Percentiles rank a stretch among this genome's conserved stretches.
Conservation (phyloP, 176 grass and related monocot genomes). For the Aegilops longissima region DNA sequence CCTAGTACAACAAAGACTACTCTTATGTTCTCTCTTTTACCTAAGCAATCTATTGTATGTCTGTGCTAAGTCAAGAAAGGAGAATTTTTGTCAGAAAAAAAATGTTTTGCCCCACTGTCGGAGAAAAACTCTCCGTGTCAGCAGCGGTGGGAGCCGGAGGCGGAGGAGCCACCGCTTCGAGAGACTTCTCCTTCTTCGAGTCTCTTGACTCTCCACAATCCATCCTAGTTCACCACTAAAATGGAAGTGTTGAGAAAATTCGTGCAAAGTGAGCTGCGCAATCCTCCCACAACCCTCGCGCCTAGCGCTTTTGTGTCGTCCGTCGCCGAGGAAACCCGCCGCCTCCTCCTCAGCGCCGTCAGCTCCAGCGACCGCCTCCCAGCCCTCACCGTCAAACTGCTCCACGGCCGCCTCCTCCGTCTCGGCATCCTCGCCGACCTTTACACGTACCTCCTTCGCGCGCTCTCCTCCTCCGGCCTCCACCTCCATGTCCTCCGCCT, state of each 20-base stretch:
- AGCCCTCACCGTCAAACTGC: constrained; percentile 30
- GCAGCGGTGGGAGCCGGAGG: no score
- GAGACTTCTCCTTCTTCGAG: neutral
- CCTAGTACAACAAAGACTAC: no score
- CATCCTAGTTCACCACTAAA: no score
- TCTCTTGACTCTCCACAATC: neutral
- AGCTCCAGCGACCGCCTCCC: neutral
- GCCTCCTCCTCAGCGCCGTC: constrained; percentile 15
- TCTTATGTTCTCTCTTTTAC: no score
- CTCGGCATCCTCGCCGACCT: constrained; percentile 32
- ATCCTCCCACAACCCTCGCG: neutral
- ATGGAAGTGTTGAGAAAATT: constrained; percentile 10
- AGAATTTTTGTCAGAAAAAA: no score
- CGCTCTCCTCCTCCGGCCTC: constrained; percentile 29
- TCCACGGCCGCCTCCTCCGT: constrained; percentile 58
- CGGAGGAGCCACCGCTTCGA: neutral
- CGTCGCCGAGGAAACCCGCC: constrained; percentile 3
- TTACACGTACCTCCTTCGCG: constrained; percentile 34
- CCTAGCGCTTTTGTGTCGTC: neutral
- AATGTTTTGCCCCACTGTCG: no score
- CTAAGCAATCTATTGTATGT: no score
- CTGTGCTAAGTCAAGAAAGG: no score
- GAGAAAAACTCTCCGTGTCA: no score
- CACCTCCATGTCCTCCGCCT: constrained; percentile 43
- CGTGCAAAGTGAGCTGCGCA: neutral